Conservation (phyloP, 148 eudicot species). For the Rhododendron henanense region DNA sequence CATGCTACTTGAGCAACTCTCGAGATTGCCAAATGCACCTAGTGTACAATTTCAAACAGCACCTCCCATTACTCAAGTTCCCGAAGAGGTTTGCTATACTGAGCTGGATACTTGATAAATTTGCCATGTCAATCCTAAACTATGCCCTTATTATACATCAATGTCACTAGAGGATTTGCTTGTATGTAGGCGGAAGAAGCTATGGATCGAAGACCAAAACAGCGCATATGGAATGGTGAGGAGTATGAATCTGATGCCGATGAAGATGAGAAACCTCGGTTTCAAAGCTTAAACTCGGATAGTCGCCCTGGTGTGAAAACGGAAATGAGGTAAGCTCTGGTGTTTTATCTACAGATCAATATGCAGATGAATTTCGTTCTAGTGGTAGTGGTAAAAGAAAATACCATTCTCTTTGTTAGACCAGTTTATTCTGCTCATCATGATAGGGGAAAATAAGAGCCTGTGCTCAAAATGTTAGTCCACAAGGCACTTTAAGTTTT, state of each 20-base stretch:
- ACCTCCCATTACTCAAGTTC: slow-evolving; percentile 52
- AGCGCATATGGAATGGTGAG: slow-evolving; percentile 71
- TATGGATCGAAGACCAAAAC: slow-evolving; percentile 55
- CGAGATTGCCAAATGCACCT: slow-evolving; percentile 64
- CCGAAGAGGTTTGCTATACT: slow-evolving; percentile 54
- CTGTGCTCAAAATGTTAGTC: background rate
- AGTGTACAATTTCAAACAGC: slow-evolving; percentile 71
- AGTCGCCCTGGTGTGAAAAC: slow-evolving; percentile 9
- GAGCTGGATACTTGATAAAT: background rate
- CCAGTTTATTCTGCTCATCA: background rate
- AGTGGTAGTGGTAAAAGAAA: no score
- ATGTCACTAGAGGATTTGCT: background rate
- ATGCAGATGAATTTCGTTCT: background rate
- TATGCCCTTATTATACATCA: background rate
- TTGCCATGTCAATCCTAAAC: background rate
- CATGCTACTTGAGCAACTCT: slow-evolving; percentile 72
- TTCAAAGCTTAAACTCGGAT: slow-evolving; percentile 20
- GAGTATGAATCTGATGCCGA: slow-evolving; percentile 70
- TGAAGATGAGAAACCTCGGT: slow-evolving; percentile 33
- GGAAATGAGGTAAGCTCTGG: slow-evolving; percentile 25
- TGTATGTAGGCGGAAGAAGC: slow-evolving; percentile 49
- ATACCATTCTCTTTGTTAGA: background rate
- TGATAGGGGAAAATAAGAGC: background rate
- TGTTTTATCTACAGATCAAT: background rate
- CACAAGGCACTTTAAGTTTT: background rate